Evolutionary conservation across 1,284 basidiomycete genomes (phyloP), one percentile per base, ranked within the genome.

Genomic region (Retiboletus fuscus): DNA sequence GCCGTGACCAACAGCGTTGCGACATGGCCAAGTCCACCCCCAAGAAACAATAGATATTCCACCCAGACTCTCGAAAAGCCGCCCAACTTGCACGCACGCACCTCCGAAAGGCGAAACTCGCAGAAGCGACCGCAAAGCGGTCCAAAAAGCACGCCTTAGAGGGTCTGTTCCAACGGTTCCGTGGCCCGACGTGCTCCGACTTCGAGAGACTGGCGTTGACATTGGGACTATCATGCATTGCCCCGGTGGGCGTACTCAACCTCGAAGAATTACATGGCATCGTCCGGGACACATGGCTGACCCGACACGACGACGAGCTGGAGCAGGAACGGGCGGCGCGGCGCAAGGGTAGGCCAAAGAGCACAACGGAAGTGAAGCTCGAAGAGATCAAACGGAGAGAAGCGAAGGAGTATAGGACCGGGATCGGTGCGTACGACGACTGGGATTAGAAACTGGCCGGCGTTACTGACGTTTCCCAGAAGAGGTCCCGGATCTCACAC

Each of bases 61-160:
- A 95, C 78, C 94, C 94, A 7, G 86, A 91, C 67, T 95, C 94
- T 43, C 87, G 94, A 71, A 94, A 95, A 86, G 95, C 96, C 4
- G 90, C 88, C 26, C 95, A 96, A 80, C 86, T 96, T 16, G 87
- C 89, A 26, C 89, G 95, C 49, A 88, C 90, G 66, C 89, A 92
- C 65, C 83, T 95, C 34, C 87, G 95, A 69, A 92, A 92, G 75
- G 86, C 87, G 34, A 96, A 93, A 81, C 85, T 96, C 28, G 86
- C 85, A 24, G 88, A 88, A 73, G 85, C 88, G 62, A 83, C 86
- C 34, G 83, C 85, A 66, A 89, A 91, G 81, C 86, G 93, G 70
- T 76, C 77, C 18, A 87, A 90, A 78, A 92, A 89, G 76, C 84
- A 90, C 49, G 83, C 86, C 64, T 82, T 84, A 1, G 84, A 90